Conservation (phyloP, 208 protist species). For the Trypanosoma cruzi region DNA sequence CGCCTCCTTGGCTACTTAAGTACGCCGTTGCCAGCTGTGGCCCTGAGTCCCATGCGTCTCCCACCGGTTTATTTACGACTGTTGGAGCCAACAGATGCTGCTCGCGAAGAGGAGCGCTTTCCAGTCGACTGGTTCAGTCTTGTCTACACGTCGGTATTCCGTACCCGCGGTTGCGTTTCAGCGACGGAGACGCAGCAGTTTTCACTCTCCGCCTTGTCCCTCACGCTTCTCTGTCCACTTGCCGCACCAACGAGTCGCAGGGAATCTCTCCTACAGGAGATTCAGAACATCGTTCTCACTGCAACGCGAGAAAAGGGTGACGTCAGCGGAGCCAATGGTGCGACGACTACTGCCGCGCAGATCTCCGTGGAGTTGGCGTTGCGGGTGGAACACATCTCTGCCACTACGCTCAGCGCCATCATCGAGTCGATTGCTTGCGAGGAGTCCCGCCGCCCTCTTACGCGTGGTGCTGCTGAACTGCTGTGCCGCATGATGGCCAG, state of each 20-base stretch:
- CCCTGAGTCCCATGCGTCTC: slow-evolving; percentile 7
- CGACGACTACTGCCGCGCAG: slow-evolving; percentile 17
- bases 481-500: slow-evolving; percentile 46
- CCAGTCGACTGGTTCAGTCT: slow-evolving; percentile 54
- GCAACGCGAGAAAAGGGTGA: slow-evolving; percentile 1
- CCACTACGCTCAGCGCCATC: slow-evolving; percentile 67
- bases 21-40: slow-evolving; percentile 18
- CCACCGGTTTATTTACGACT: slow-evolving; percentile 23
- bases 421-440: slow-evolving; percentile 76
- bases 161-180: neutral
- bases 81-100: slow-evolving; percentile 5
- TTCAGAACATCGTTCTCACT: slow-evolving; percentile 48
- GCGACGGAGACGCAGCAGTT: slow-evolving; percentile 9
- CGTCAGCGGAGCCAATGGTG: neutral
- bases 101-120: slow-evolving; percentile 3
- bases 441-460: slow-evolving; percentile 54
- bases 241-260: slow-evolving; percentile 39
- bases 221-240: slow-evolving; percentile 49
- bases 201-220: slow-evolving; percentile 30
- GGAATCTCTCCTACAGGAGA: slow-evolving; percentile 36
- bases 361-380: slow-evolving; percentile 37
- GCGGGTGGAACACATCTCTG: slow-evolving; percentile 30
- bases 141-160: slow-evolving; percentile 48
- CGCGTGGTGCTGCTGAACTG: slow-evolving; percentile 51
- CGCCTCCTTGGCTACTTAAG: slow-evolving; percentile 32